These are phyloP conservation scores for Leccinum angustisporum DNA, from an alignment of 1,284 basidiomycete species.

Conservation along the genomic window DNA sequence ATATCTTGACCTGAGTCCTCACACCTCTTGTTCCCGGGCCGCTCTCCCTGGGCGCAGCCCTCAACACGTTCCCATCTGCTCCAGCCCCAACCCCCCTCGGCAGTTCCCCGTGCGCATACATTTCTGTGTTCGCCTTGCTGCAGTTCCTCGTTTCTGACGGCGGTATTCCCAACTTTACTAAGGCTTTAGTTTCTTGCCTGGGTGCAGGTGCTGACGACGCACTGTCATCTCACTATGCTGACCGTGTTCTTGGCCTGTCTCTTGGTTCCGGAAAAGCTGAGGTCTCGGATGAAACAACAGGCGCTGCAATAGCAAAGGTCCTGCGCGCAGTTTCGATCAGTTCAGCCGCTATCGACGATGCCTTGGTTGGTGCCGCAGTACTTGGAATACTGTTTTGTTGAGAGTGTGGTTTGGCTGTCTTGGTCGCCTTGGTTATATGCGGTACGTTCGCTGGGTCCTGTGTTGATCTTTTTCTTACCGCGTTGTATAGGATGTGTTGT, in stretches of 20 bases:
- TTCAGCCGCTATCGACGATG: slow-evolving; percentile 78
- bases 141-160: slow-evolving; percentile 70
- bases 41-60: slow-evolving; percentile 66
- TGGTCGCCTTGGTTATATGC: slow-evolving; percentile 75
- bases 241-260: slow-evolving; percentile 79
- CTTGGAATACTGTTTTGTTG: slow-evolving; percentile 68
- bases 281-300: slow-evolving; percentile 66
- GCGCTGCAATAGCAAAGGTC: slow-evolving; percentile 84
- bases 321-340: slow-evolving; percentile 86
- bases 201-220: slow-evolving; percentile 83
- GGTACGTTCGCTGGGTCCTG: slow-evolving; percentile 41
- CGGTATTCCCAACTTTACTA: slow-evolving; percentile 67
- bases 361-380: slow-evolving; percentile 63
- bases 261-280: slow-evolving; percentile 52
- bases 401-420: slow-evolving; percentile 69
- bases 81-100: slow-evolving; percentile 32
- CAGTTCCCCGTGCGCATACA: slow-evolving; percentile 59
- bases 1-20: slow-evolving; percentile 74
- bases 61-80: slow-evolving; percentile 50
- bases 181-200: slow-evolving; percentile 79
- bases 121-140: slow-evolving; percentile 61
- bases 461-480: background rate
- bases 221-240: slow-evolving; percentile 79
- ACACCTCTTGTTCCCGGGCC: slow-evolving; percentile 78
- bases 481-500: slow-evolving; percentile 13